A percentile compares a stretch with the other conserved stretches of the same genome.
phyloP scores from a whole-genome alignment of 2,329 filamentous ascomycete genomes.

The Knoxdaviesia capensis region DNA sequence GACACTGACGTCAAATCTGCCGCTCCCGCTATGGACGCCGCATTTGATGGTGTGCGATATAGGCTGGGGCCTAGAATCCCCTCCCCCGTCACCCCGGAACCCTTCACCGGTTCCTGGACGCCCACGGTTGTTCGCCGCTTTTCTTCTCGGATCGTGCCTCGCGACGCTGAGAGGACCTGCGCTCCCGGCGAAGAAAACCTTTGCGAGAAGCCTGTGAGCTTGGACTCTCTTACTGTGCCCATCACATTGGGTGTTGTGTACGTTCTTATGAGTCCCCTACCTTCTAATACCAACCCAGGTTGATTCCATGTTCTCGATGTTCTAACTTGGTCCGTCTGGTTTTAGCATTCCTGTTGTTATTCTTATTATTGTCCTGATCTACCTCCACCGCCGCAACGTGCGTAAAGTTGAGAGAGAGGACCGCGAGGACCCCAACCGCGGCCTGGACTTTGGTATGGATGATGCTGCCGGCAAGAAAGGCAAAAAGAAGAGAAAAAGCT shows the following conservation, averaged over 20 bases:
- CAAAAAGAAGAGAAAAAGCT: constrained; percentile 12
- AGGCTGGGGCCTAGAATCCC: neutral
- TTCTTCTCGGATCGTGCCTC: constrained; percentile 7
- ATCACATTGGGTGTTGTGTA: constrained; percentile 54
- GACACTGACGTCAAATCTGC: no score
- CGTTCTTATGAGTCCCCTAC: constrained; percentile 15
- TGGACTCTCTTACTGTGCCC: constrained; percentile 36
- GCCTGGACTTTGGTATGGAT: constrained; percentile 76
- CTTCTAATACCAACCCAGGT: neutral
- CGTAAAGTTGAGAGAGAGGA: constrained; percentile 60
- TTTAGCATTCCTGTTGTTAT: constrained; percentile 54
- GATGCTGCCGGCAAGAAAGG: constrained; percentile 21
- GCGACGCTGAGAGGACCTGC: constrained; percentile 4
- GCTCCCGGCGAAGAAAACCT: constrained; percentile 14
- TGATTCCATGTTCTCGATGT: constrained; percentile 4
- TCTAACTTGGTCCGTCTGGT: neutral
- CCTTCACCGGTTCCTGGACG: neutral
- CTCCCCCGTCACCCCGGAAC: neutral
- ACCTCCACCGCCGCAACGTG: constrained; percentile 61
- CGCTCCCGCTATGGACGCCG: no score
- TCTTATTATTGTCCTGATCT: constrained; percentile 46
- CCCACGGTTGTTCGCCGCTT: neutral
- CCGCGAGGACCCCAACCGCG: constrained; percentile 67
- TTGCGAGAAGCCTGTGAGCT: constrained; percentile 39
- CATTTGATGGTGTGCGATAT: neutral